Base-by-base conservation (phyloP, 352 stramenopile genomes). In the Globisporangium splendens region DNA sequence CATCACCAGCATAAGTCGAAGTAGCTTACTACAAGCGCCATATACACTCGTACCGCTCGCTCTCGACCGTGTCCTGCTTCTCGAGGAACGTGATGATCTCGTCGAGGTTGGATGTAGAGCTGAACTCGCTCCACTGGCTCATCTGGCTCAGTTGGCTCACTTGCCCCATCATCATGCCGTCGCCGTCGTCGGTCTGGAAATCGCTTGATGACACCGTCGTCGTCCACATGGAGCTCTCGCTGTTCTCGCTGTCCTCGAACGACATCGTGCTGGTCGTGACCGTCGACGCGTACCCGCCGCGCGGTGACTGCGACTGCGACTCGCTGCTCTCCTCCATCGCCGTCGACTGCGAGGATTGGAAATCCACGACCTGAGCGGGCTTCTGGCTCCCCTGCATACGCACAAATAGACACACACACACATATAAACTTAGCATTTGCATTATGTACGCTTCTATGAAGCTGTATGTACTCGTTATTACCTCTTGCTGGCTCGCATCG, bases 61-160 rank as follows among this genome's bases (percentile, higher is more conserved):
- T 77, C 46, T 92, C 82, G 6, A 78, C 70, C 20, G 72, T 71
- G 63, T 92, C 85, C 38, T 94, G 83, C 52, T 83, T 83, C 54
- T 94, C 85, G 3, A 94, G 63, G 54, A 91, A 94, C 54, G 66
- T 90, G 61, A 94, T 89, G 62, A 94, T 92, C 49, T 89, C 83
- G 65, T 92, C 84, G 53, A 94, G 64, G 44, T 94, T 89, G 43
- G 83, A 91, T 44, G 83, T 93, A 28, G 75, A 89, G 69, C 78
- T 91, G 44, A 93, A 69, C 63, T 92, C 81, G 54, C 85, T 91
- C 79, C 79, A 88, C 51, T 94, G 80, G 50, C 85, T 94, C 46
- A 89, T 63, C 59, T 90, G 76, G 56, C 77, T 89, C 56, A 89
- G 50, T 53, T 91, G 78, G 56, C 78, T 91, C 49, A 88, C 69